phyloP scores from a whole-genome alignment of 805 yeast genomes.

The Saturnispora besseyi region DNA sequence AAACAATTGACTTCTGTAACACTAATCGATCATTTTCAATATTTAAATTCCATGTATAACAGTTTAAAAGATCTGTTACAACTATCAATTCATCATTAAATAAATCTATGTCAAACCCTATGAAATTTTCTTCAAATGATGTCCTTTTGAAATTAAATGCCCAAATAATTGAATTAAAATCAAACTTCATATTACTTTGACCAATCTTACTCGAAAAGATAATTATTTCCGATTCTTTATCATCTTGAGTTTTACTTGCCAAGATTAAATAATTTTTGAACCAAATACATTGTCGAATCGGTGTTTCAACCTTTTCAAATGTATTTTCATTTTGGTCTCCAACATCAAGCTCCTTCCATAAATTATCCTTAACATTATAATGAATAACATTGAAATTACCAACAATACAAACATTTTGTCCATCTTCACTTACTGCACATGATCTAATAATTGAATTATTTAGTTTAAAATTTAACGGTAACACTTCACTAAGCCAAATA shows the following conservation, averaged over 20 bases:
- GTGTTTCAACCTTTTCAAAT: conserved; percentile 21
- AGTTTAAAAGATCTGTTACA: conserved; percentile 25
- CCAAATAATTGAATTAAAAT: conserved; percentile 27
- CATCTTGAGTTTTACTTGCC: conserved; percentile 18
- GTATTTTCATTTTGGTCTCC: conserved; percentile 18
- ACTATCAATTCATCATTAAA: conserved; percentile 24
- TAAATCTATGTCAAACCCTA: conserved; percentile 24
- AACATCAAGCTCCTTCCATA: conserved; percentile 38
- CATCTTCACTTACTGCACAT: conserved; percentile 38
- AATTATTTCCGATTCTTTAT: conserved; percentile 24
- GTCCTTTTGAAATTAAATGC: conserved; percentile 26
- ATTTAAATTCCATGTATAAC: conserved; percentile 28
- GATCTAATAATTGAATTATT: conserved; percentile 36
- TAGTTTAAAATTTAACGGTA: conserved; percentile 38
- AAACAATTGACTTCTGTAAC: conserved; percentile 20
- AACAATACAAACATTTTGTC: conserved; percentile 39
- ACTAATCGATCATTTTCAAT: conserved; percentile 10
- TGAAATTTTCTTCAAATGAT: conserved; percentile 20
- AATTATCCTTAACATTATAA: conserved; percentile 31
- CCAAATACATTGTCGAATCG: conserved; percentile 31
- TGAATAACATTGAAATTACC: conserved; percentile 40
- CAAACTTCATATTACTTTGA: conserved; percentile 19
- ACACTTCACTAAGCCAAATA: conserved; percentile 37
- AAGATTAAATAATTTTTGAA: conserved; percentile 27
- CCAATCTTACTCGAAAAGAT: conserved; percentile 23